Percentiles rank a stretch among this genome's conserved stretches.
These are phyloP conservation scores for Agaricales sp. DNA, from an alignment of 1,284 basidiomycete species.

Conservation along the genomic window DNA sequence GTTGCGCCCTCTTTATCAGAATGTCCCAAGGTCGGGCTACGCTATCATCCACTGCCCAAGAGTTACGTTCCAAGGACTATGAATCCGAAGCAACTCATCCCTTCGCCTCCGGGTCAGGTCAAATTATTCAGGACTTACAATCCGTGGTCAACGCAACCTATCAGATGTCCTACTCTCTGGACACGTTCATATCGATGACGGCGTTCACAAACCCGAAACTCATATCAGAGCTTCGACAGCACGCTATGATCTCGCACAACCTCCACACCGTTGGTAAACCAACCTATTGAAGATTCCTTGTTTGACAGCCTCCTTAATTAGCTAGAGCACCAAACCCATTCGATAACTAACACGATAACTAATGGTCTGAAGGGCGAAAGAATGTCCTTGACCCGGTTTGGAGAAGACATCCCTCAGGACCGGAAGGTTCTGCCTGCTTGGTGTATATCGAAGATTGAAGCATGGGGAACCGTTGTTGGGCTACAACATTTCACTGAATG, in stretches of 20 bases:
- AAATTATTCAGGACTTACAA: constrained; percentile 32
- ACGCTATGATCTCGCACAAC: constrained; percentile 39
- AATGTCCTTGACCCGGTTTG: constrained; percentile 37
- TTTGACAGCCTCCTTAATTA: constrained; percentile 19
- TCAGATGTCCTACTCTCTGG: constrained; percentile 42
- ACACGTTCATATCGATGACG: constrained; percentile 30
- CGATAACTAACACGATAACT: constrained; percentile 32
- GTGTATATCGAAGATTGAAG: constrained; percentile 44
- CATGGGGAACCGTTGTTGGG: constrained; percentile 50
- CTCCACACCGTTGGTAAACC: constrained; percentile 35
- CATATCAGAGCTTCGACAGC: constrained; percentile 54
- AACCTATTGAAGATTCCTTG: constrained; percentile 10
- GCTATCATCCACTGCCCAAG: neutral
- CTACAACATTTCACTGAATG: constrained; percentile 66
- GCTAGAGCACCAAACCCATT: constrained; percentile 40
- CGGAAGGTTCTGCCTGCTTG: constrained; percentile 33
- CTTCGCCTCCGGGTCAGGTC: constrained; percentile 34
- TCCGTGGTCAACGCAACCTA: constrained; percentile 39
- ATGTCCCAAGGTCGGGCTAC: no score
- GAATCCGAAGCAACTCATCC: constrained; percentile 27
- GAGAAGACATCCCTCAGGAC: constrained; percentile 51
- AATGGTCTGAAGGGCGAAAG: constrained; percentile 13
- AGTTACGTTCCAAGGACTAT: neutral
- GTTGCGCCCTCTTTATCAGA: no score
- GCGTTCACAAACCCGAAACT: constrained; percentile 52